Evolutionary conservation across 2,329 filamentous ascomycete species (phyloP).

Genomic region (Claviceps capensis): DNA sequence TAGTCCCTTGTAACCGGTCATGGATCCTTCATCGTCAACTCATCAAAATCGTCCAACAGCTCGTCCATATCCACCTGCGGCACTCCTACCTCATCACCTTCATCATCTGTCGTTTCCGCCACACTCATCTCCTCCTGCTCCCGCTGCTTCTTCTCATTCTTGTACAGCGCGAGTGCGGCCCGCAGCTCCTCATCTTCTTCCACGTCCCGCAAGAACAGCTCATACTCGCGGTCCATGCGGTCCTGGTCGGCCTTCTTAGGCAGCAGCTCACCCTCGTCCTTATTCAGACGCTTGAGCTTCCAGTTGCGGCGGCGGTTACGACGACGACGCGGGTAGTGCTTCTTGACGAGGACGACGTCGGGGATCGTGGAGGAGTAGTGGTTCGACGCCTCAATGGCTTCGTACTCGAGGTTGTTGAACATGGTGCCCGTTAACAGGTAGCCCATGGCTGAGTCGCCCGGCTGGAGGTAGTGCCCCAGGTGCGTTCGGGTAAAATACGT

Average conservation of each 20-base stretch:
- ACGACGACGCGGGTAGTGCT: constrained; percentile 77
- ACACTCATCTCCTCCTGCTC: constrained; percentile 54
- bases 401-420: constrained; percentile 80
- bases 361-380: constrained; percentile 69
- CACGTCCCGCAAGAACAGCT: constrained; percentile 92
- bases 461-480: constrained; percentile 69
- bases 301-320: constrained; percentile 74
- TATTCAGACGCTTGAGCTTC: constrained; percentile 87
- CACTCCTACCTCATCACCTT: constrained; percentile 47
- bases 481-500: constrained; percentile 88
- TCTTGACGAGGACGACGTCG: constrained; percentile 93
- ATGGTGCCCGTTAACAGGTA: constrained; percentile 82
- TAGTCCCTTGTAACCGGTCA: background rate
- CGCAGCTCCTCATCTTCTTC: constrained; percentile 89
- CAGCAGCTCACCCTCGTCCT: constrained; percentile 76
- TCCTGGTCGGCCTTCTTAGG: constrained; percentile 81
- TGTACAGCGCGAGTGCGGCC: constrained; percentile 75
- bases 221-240: constrained; percentile 82
- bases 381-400: constrained; percentile 65
- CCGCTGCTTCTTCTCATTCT: constrained; percentile 40
- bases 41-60: constrained; percentile 84
- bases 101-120: constrained; percentile 46
- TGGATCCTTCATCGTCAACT: constrained; percentile 40
- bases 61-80: constrained; percentile 68
- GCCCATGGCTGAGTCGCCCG: constrained; percentile 88